A percentile compares a stretch with the other conserved stretches of the same genome.
Conservation (phyloP, 2,329 filamentous ascomycete species). For the Trematosphaeria pertusa region DNA sequence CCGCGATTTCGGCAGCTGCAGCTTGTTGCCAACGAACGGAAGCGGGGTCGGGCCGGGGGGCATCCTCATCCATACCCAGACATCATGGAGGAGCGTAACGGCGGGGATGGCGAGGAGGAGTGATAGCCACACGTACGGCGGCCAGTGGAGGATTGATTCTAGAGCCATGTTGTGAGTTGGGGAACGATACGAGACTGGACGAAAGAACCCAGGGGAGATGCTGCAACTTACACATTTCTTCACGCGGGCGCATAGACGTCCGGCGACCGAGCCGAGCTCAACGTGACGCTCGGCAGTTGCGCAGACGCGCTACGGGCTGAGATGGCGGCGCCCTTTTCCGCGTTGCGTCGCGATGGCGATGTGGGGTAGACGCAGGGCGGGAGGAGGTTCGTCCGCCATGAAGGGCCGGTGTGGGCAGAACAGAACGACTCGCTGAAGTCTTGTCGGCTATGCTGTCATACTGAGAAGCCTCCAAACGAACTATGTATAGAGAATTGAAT, state of each 20-base stretch:
- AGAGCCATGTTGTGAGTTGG: constrained; percentile 39
- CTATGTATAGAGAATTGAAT: no score
- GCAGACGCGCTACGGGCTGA: constrained; percentile 12
- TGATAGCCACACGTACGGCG: constrained; percentile 34
- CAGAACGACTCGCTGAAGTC: no score
- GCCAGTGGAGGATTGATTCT: constrained; percentile 25
- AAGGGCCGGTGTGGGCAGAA: no score
- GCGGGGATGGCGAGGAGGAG: constrained; percentile 34
- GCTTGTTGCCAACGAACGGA: constrained; percentile 53
- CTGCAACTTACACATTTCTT: constrained; percentile 9
- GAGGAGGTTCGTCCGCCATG: background rate
- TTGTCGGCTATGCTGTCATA: no score
- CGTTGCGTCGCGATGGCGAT: background rate
- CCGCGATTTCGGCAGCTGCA: constrained; percentile 38
- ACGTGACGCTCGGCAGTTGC: constrained; percentile 31
- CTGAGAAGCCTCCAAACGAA: no score
- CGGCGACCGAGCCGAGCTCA: constrained; percentile 4
- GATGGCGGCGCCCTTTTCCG: constrained; percentile 2
- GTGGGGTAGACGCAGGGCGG: constrained; percentile 13
- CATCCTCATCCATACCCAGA: constrained; percentile 46
- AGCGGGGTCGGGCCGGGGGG: constrained; percentile 56
- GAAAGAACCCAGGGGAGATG: no score
- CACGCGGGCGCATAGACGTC: background rate
- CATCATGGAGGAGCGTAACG: constrained; percentile 33
- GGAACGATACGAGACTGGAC: no score